A percentile compares a stretch with the other conserved stretches of the same genome.
phyloP scores from a whole-genome alignment of 2,329 filamentous ascomycete genomes.

The Diplodia mutila region DNA sequence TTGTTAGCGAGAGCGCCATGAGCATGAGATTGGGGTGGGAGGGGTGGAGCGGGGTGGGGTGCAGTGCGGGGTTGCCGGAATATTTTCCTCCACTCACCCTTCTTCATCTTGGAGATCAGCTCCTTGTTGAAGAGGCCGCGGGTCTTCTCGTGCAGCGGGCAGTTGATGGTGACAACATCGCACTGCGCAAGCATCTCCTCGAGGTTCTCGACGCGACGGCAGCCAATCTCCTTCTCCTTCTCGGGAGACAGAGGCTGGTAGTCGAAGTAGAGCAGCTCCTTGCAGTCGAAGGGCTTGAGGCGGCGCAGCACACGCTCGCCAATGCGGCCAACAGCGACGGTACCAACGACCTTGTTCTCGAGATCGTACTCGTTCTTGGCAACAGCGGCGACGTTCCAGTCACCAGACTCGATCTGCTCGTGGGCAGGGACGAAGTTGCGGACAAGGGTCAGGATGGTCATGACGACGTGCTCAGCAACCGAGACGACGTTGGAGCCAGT shows the following conservation, averaged over 20 bases:
- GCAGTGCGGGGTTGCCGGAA: conserved; percentile 1
- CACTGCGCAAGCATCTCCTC: conserved; percentile 95
- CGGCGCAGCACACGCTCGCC: conserved; percentile 96
- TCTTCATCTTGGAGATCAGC: conserved; percentile 98
- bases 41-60: not conserved
- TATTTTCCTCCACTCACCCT: conserved; percentile 58
- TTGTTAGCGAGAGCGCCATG: not conserved
- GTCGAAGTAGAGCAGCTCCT: conserved; percentile 99
- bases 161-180: conserved; percentile 99
- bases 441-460: conserved; percentile 95
- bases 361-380: conserved; percentile 99
- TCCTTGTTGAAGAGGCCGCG: conserved; percentile 98
- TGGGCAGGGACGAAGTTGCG: conserved; percentile 99
- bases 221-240: conserved; percentile 93
- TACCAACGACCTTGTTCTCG: conserved; percentile 96
- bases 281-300: conserved; percentile 98
- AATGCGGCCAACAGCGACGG: conserved; percentile 95
- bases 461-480: conserved; percentile 97
- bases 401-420: conserved; percentile 84
- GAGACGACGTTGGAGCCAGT: conserved; percentile 98
- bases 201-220: conserved; percentile 81
- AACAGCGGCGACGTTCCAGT: conserved; percentile 94
- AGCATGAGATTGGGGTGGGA: not conserved
- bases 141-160: conserved; percentile 98
- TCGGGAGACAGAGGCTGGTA: conserved; percentile 91